Conservation (phyloP, 495 filamentous ascomycete species). For the Talaromyces wortmannii region DNA sequence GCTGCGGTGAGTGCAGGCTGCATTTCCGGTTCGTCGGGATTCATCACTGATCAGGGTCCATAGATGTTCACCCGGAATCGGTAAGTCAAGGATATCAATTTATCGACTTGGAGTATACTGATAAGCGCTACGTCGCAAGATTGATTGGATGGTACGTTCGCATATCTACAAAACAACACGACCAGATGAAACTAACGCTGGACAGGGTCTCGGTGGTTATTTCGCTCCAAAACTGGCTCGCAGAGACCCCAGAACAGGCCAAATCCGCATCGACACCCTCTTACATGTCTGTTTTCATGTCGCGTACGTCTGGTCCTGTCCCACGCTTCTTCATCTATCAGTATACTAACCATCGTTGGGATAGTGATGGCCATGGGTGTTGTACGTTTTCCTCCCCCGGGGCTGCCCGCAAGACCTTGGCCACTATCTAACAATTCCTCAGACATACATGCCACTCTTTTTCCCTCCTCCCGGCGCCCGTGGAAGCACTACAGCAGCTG, state of each 20-base stretch:
- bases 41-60: neutral
- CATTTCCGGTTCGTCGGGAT: neutral
- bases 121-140: conserved; percentile 19
- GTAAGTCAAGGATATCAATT: conserved; percentile 34
- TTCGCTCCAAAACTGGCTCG: conserved; percentile 78
- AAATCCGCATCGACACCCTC: conserved; percentile 63
- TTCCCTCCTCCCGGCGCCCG: conserved; percentile 50
- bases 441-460: conserved; percentile 83
- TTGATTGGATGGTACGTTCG: conserved; percentile 71
- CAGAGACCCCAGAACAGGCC: conserved; percentile 71
- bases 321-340: neutral
- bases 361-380: conserved; percentile 74
- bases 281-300: conserved; percentile 81
- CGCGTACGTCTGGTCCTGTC: conserved; percentile 40
- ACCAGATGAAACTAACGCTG: neutral
- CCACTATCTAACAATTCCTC: conserved; percentile 1
- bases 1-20: conserved; percentile 54
- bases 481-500: conserved; percentile 34
- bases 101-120: neutral
- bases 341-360: conserved; percentile 8
- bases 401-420: conserved; percentile 1
- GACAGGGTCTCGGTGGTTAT: conserved; percentile 76
- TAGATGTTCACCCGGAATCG: conserved; percentile 87
- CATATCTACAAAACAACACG: neutral
- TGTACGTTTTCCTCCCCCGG: conserved; percentile 30